These are phyloP conservation scores for Phytophthora sojae DNA, from an alignment of 352 stramenopile species.

Conservation along the genomic window DNA sequence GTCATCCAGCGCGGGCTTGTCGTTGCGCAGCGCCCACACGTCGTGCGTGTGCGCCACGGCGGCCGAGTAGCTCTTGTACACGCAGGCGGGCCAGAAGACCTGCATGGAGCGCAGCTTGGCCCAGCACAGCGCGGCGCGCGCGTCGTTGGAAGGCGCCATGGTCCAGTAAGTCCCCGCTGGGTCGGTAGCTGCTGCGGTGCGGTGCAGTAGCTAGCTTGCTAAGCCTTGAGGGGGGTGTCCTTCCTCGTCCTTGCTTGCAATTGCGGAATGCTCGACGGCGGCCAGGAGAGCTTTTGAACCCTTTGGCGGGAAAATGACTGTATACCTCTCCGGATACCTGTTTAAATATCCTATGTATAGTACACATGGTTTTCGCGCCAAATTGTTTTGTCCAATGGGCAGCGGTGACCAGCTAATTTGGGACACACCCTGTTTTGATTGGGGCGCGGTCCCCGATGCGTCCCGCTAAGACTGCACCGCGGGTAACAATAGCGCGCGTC, in stretches of 20 bases:
- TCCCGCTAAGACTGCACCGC: neutral
- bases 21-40: constrained; percentile 39
- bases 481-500: neutral
- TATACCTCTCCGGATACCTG: too few species aligned
- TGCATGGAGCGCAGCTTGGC: constrained; percentile 60
- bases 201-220: too few species aligned
- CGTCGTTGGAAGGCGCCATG: constrained; percentile 13
- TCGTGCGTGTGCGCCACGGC: constrained; percentile 60
- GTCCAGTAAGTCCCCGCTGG: neutral
- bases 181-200: too few species aligned
- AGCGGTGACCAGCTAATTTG: neutral
- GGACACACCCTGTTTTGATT: neutral
- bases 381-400: too few species aligned
- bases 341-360: too few species aligned
- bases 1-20: constrained; percentile 62
- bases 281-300: neutral
- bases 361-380: too few species aligned
- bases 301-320: neutral
- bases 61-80: constrained; percentile 69
- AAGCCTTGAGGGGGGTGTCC: too few species aligned
- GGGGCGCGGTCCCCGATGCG: neutral
- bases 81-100: constrained; percentile 77
- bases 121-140: constrained; percentile 44
- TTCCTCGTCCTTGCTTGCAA: too few species aligned
- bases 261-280: neutral